phyloP scores from a whole-genome alignment of 2,329 filamentous ascomycete genomes.

The Septoria petroselini region DNA sequence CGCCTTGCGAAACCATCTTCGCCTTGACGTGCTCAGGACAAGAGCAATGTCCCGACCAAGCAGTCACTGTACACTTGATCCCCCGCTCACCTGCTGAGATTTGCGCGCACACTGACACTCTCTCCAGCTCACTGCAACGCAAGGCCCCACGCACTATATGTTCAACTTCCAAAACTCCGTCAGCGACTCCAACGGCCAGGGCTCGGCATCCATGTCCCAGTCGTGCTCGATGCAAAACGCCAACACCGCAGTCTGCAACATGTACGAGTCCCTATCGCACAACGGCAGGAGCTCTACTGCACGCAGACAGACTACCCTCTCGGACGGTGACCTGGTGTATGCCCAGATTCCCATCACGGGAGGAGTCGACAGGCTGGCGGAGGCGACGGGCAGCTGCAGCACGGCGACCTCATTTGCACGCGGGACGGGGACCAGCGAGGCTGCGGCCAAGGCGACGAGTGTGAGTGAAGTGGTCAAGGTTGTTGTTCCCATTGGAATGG shows the following conservation, averaged over 20 bases:
- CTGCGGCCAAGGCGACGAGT: slow-evolving; percentile 14
- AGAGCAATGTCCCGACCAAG: slow-evolving; percentile 1
- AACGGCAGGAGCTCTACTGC: slow-evolving; percentile 5
- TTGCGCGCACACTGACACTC: not conserved
- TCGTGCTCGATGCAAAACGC: slow-evolving; percentile 10
- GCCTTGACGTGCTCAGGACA: slow-evolving; percentile 8
- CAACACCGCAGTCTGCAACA: slow-evolving; percentile 7
- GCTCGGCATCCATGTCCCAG: slow-evolving; percentile 7
- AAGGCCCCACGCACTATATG: slow-evolving; percentile 14
- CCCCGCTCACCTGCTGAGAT: not conserved
- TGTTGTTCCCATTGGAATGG: slow-evolving; percentile 19
- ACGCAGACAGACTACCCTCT: slow-evolving; percentile 4
- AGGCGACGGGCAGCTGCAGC: slow-evolving; percentile 9
- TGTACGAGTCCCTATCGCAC: slow-evolving; percentile 12
- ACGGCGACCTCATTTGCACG: slow-evolving; percentile 7
- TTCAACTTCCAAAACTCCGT: slow-evolving; percentile 10
- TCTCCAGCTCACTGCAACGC: slow-evolving; percentile 17
- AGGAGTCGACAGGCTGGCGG: slow-evolving; percentile 18
- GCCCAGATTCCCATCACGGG: slow-evolving; percentile 22
- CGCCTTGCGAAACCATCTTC: slow-evolving; percentile 9
- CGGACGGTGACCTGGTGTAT: slow-evolving; percentile 8
- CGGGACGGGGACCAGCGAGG: slow-evolving; percentile 4
- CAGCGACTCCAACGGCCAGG: slow-evolving; percentile 4
- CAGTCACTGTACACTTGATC: not conserved
- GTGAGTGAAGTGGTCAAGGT: slow-evolving; percentile 22